A percentile compares a stretch with the other conserved stretches of the same genome.
phyloP scores from a whole-genome alignment of 208 protist species.

The Leptomonas pyrrhocoris region DNA sequence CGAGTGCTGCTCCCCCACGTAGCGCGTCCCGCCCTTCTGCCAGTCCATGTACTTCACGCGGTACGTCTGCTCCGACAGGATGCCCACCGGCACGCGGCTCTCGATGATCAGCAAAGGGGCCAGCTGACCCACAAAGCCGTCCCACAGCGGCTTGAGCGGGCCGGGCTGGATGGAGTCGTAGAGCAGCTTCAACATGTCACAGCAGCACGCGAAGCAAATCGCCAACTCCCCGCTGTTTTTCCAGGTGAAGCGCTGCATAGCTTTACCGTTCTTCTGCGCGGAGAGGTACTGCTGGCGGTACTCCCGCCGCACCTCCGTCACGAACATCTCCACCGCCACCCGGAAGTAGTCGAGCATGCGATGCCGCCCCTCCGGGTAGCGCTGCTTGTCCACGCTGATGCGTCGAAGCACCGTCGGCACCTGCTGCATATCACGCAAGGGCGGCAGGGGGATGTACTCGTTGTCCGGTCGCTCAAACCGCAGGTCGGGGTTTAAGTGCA shows the following conservation, averaged over 20 bases:
- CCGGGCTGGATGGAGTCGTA: conserved; percentile 63
- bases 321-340: conserved; percentile 81
- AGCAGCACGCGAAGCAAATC: conserved; percentile 83
- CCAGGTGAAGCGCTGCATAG: conserved; percentile 72
- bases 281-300: conserved; percentile 57
- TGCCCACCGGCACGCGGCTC: conserved; percentile 53
- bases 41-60: conserved; percentile 88
- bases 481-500: conserved; percentile 70
- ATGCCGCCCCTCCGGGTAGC: conserved; percentile 70
- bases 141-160: conserved; percentile 64
- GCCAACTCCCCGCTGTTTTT: conserved; percentile 85
- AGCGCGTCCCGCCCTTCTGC: conserved; percentile 88
- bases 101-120: conserved; percentile 63
- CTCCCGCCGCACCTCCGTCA: conserved; percentile 63
- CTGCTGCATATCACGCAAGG: conserved; percentile 29
- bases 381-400: conserved; percentile 50
- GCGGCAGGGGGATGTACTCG: conserved; percentile 70
- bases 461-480: conserved; percentile 70
- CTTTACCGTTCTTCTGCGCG: conserved; percentile 38
- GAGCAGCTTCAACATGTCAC: conserved; percentile 84
- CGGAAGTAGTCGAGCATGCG: conserved; percentile 82
- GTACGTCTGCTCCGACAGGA: conserved; percentile 73
- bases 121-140: conserved; percentile 68
- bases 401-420: conserved; percentile 34
- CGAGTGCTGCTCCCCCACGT: conserved; percentile 59